Evolutionary conservation across 2,329 filamentous ascomycete species (phyloP).

Genomic region (Cercospora nicotianae): DNA sequence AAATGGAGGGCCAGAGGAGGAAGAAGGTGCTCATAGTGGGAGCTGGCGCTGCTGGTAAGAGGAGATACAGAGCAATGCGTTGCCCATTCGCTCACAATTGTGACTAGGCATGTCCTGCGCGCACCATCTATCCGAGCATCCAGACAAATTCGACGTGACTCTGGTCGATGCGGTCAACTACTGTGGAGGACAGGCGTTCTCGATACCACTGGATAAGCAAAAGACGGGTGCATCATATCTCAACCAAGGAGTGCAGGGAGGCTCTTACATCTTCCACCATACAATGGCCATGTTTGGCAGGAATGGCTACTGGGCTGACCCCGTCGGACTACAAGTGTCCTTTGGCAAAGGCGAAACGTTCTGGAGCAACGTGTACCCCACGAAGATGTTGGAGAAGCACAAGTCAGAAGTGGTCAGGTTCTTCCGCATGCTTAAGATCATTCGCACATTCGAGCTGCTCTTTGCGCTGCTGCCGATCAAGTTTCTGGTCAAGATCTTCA

Average conservation of each 20-base stretch:
- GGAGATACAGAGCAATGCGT: background rate
- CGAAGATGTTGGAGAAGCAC: slow-evolving; percentile 57
- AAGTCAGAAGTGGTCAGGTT: slow-evolving; percentile 58
- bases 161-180: slow-evolving; percentile 60
- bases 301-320: slow-evolving; percentile 57
- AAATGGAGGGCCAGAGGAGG: slow-evolving; percentile 40
- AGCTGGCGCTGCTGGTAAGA: slow-evolving; percentile 64
- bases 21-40: slow-evolving; percentile 60
- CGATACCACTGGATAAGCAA: slow-evolving; percentile 56
- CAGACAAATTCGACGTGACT: slow-evolving; percentile 65
- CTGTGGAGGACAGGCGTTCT: slow-evolving; percentile 62
- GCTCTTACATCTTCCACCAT: slow-evolving; percentile 66
- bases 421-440: slow-evolving; percentile 55
- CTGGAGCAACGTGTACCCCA: slow-evolving; percentile 67
- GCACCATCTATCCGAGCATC: slow-evolving; percentile 64
- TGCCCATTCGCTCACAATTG: background rate
- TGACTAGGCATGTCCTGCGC: slow-evolving; percentile 62
- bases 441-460: slow-evolving; percentile 61
- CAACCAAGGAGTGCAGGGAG: slow-evolving; percentile 65
- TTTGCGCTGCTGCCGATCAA: slow-evolving; percentile 63
- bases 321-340: slow-evolving; percentile 61
- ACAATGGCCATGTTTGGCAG: slow-evolving; percentile 65
- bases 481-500: slow-evolving; percentile 64
- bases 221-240: slow-evolving; percentile 60
- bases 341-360: slow-evolving; percentile 65